These are phyloP conservation scores for Amphibolis antarctica DNA, from an alignment of 106 monocot species.

Conservation along the genomic window DNA sequence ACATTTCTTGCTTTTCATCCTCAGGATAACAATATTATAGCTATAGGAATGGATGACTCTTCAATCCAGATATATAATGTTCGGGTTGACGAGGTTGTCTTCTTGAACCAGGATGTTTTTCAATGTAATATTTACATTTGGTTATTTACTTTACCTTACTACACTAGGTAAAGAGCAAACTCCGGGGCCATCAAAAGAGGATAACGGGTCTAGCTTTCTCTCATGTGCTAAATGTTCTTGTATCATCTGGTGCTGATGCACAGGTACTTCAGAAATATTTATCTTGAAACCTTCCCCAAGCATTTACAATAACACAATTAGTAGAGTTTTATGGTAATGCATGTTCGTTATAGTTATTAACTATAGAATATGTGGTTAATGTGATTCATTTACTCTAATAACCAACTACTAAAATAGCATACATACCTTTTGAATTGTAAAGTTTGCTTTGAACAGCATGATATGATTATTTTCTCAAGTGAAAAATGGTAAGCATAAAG, in stretches of 20 bases:
- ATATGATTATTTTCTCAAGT: too few species aligned
- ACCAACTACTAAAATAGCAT: too few species aligned
- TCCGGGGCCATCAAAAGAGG: conserved; percentile 72
- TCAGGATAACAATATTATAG: conserved; percentile 78
- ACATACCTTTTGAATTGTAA: too few species aligned
- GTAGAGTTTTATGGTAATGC: too few species aligned
- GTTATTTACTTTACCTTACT: neutral
- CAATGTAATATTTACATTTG: too few species aligned
- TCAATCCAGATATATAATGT: conserved; percentile 75
- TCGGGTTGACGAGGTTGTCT: conserved; percentile 55
- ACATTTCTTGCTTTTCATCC: conserved; percentile 80
- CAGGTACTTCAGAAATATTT: conserved; percentile 27
- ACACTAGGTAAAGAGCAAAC: conserved; percentile 59
- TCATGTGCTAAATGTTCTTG: conserved; percentile 46
- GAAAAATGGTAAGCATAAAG: too few species aligned
- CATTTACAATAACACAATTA: too few species aligned
- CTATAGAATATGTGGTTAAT: too few species aligned
- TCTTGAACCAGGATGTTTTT: neutral
- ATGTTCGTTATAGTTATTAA: too few species aligned
- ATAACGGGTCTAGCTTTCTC: conserved; percentile 88
- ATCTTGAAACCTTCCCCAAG: too few species aligned
- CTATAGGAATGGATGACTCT: conserved; percentile 78
- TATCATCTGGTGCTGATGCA: conserved; percentile 84
- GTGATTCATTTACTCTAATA: too few species aligned
- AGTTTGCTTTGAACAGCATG: too few species aligned